Base-by-base conservation (phyloP, 129 eudicot genomes). In the carrot (Daucus carota) region DNA sequence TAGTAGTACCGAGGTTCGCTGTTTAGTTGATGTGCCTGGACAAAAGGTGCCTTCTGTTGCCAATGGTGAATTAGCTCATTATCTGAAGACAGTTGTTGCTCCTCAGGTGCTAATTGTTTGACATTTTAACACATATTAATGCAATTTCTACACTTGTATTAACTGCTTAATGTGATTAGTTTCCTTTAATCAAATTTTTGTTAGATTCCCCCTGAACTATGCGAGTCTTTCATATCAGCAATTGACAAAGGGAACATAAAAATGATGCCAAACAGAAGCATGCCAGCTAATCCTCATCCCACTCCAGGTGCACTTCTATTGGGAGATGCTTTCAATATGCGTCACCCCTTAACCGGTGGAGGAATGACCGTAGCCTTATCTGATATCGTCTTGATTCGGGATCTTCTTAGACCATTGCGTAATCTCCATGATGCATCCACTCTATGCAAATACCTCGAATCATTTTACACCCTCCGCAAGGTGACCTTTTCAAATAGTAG, bases 271-370 rank as follows among this genome's bases (percentile, higher is more conserved):
- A 88, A 84, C 73, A 86, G 87, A 86, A 85, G 92, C 89, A 90
- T 90, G 92, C 96, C 96, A 16, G 96, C 96, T 28, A 81, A 73
- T 57, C 96, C 96, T 24, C 87, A 80, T 11, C 88, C 90, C 67
- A 88, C 89, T 18, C 96, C 96, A 0, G 92, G 96, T 22, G 96
- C 96, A 45, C 84, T 90, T 71, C 42, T 90, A 24, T 48, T 90
- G 79, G 96, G 96, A 16, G 96, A 90, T 48, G 96, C 96, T 1
- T 88, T 90, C 79, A 90, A 90, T 73, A 88, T 90, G 92, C 85
- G 96, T 28, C 96, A 90, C 76, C 92, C 96, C 34, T 76, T 88
- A 79, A 88, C 96, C 0, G 96, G 96, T 41, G 96, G 96, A 78
- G 96, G 96, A 79, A 90, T 90, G 96, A 90, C 92, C 0, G 96